Conservation (phyloP, 1,284 basidiomycete genomes). For the Tetrapyrgos nigripes region DNA sequence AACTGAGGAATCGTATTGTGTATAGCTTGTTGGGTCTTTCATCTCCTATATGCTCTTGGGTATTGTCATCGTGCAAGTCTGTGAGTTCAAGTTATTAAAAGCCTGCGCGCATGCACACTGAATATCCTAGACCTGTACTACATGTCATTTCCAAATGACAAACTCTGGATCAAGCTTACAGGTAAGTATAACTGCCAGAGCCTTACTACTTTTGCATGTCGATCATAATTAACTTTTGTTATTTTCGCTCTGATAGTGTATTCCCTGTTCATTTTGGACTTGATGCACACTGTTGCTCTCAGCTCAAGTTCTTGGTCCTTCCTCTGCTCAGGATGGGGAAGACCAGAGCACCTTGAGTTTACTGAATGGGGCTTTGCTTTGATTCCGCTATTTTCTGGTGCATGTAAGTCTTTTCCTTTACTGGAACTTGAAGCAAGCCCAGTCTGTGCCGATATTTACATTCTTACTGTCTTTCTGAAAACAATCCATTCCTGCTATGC, state of each 20-base stretch:
- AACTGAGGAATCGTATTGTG: too few species aligned
- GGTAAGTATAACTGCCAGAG: background rate
- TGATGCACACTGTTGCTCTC: background rate
- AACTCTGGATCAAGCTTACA: constrained; percentile 7
- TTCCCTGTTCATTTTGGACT: background rate
- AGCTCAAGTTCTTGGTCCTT: background rate
- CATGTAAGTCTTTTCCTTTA: background rate
- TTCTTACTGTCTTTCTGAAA: too few species aligned
- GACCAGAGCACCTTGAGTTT: background rate
- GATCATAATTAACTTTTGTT: too few species aligned
- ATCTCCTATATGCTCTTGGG: constrained; percentile 12
- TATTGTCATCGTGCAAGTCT: constrained; percentile 18
- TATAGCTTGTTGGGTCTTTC: background rate
- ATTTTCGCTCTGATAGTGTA: too few species aligned
- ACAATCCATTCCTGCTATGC: too few species aligned
- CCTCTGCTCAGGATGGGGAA: background rate
- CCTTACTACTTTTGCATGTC: too few species aligned
- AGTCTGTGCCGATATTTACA: too few species aligned
- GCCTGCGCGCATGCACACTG: background rate
- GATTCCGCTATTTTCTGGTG: background rate
- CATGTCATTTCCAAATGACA: constrained; percentile 13
- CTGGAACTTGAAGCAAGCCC: too few species aligned
- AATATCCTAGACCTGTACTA: constrained; percentile 15
- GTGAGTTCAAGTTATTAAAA: constrained; percentile 2
- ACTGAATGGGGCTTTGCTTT: background rate